Evolutionary conservation across 805 yeast genomes (phyloP).

Genomic region (Ogataea pilisensis): DNA sequence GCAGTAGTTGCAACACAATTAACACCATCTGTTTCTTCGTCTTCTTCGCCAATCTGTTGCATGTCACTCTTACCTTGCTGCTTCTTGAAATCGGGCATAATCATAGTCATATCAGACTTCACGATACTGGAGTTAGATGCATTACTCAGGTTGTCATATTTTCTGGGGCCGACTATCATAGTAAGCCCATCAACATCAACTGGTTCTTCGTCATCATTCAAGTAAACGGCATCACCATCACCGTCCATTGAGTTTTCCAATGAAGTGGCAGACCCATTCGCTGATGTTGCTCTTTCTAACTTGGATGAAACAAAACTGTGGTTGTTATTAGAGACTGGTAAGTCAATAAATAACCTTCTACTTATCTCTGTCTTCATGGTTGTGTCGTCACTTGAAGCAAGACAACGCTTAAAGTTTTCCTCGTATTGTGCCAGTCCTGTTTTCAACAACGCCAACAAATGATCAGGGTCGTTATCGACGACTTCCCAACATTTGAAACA

Average conservation of each 20-base stretch:
- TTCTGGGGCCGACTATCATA: constrained; percentile 21
- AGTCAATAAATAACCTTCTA: neutral
- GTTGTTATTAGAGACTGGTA: neutral
- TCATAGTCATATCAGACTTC: constrained; percentile 37
- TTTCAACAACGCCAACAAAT: constrained; percentile 12
- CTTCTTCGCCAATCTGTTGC: constrained; percentile 6
- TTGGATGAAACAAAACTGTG: no score
- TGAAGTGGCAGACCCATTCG: neutral
- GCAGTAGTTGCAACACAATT: neutral
- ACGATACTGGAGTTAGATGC: constrained; percentile 2
- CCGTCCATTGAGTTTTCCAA: constrained; percentile 10
- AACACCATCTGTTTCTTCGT: constrained; percentile 4
- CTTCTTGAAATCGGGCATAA: constrained; percentile 28
- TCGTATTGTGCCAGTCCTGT: constrained; percentile 9
- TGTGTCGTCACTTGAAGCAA: constrained; percentile 10
- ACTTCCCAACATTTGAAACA: constrained; percentile 23
- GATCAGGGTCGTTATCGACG: constrained; percentile 9
- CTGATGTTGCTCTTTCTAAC: neutral
- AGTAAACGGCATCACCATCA: neutral
- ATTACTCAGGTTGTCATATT: constrained; percentile 3
- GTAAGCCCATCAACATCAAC: constrained; percentile 27
- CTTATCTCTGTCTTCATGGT: constrained; percentile 11
- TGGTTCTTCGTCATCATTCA: constrained; percentile 2
- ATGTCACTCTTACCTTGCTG: neutral
- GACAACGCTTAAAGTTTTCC: constrained; percentile 16